Percentiles rank a stretch among this genome's conserved stretches.
phyloP scores from a whole-genome alignment of 176 grass and related monocot species.

The maize (Zea mays) region DNA sequence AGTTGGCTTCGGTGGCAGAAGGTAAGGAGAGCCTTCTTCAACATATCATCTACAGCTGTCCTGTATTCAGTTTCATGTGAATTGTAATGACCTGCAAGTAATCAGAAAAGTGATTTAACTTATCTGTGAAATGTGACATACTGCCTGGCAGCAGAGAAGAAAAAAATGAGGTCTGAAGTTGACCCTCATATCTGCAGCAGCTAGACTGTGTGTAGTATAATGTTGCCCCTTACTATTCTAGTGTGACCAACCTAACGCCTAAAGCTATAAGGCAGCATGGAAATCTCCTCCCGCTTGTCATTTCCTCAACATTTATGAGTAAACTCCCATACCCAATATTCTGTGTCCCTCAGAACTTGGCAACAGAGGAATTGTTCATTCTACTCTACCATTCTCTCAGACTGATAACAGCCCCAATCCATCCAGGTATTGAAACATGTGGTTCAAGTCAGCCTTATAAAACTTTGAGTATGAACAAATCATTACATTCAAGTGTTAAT shows the following conservation, averaged over 20 bases:
- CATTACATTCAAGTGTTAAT: neutral
- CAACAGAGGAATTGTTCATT: neutral
- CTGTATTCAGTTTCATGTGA: conserved; percentile 71
- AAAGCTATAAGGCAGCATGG: neutral
- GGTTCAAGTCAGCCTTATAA: neutral
- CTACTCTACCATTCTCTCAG: neutral
- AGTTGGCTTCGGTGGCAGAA: conserved; percentile 69
- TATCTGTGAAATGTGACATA: conserved; percentile 21
- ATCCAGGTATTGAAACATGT: neutral
- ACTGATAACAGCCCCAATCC: neutral
- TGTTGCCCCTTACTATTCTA: neutral
- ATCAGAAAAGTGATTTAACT: conserved; percentile 21
- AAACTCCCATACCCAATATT: neutral
- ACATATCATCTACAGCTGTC: conserved; percentile 58
- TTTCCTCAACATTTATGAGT: neutral
- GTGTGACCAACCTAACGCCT: neutral
- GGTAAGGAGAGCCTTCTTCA: conserved; percentile 57
- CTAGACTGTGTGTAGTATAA: conserved; percentile 19
- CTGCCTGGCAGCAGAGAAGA: conserved; percentile 20
- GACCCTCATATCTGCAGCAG: conserved; percentile 11
- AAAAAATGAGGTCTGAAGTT: conserved; percentile 7
- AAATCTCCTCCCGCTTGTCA: neutral
- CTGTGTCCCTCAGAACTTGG: neutral
- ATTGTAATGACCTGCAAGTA: conserved; percentile 60
- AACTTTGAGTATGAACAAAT: neutral